Conservation (phyloP, 108 stramenopile species). For the Nitzschia sp. region DNA sequence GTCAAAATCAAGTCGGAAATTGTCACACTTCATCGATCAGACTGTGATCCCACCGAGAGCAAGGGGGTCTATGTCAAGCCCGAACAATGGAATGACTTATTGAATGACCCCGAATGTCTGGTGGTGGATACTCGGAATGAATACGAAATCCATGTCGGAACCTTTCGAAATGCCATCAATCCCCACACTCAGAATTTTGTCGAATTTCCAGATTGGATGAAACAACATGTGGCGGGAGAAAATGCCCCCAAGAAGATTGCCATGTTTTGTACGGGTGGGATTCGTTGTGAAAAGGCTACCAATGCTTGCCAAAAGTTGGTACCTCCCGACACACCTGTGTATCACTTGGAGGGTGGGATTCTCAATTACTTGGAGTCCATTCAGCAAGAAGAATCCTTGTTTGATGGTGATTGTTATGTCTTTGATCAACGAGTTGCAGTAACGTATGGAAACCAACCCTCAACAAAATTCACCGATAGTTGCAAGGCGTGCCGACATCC, state of each 20-base stretch:
- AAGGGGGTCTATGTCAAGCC: constrained; percentile 57
- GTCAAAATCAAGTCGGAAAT: constrained; percentile 78
- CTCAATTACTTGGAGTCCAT: constrained; percentile 76
- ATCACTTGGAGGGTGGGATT: constrained; percentile 90
- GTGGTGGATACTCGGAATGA: constrained; percentile 84
- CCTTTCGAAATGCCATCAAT: constrained; percentile 77
- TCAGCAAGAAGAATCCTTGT: constrained; percentile 48
- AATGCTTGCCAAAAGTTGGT: constrained; percentile 43
- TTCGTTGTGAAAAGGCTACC: constrained; percentile 94
- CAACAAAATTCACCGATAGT: constrained; percentile 39
- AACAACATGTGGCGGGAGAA: constrained; percentile 22
- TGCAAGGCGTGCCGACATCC: constrained; percentile 83
- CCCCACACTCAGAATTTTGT: constrained; percentile 63
- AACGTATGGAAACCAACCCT: constrained; percentile 61
- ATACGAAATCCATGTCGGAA: constrained; percentile 82
- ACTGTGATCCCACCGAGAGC: constrained; percentile 28
- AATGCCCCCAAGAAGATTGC: constrained; percentile 62
- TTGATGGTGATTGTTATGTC: constrained; percentile 83
- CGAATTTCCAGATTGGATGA: constrained; percentile 78
- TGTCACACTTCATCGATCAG: constrained; percentile 55
- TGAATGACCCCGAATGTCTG: constrained; percentile 64
- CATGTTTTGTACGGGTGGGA: constrained; percentile 96
- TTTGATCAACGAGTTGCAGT: constrained; percentile 86
- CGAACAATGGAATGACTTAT: constrained; percentile 62
- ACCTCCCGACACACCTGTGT: constrained; percentile 58